Base-by-base conservation (phyloP, 1,139 yeast genomes). In the Yamadazyma pseudoaaseri region DNA sequence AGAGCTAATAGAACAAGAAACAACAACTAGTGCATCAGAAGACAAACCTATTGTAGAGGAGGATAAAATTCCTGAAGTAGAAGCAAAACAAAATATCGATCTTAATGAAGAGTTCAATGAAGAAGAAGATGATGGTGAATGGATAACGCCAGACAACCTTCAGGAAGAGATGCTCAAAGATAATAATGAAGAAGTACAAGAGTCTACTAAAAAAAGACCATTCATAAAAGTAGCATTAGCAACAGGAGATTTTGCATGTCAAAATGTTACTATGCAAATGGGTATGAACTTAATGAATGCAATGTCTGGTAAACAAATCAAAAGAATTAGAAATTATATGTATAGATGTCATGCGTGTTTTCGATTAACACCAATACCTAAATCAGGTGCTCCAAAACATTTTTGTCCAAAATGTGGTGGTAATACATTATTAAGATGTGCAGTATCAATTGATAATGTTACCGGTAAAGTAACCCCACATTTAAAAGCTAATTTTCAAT, bases 371-470 rank as follows among this genome's bases (percentile, higher is more conserved):
- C 92, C 94, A 6, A 70, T 86, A 37, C 87, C 94, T 27, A 83
- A 81, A 50, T 75, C 73, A 44, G 94, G 94, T 3, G 70, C 67
- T 32, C 82, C 90, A 31, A 79, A 78, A 51, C 96, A 89, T 60
- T 92, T 92, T 65, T 92, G 99, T 59, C 86, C 96, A n/a, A 75
- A 81, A 37, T 95, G 99, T 70, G 98, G 98, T 30, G 95, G 96
- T 39, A 79, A 83, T 42, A 90, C 98, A 0, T 65, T 94, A 42
- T 59, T 90, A 50, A 73, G 98, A 59, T 90, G 96, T 61, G 89
- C 96, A 0, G 96, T 90, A 1, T 81, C 95, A 9, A 79, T 92
- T 16, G 86, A 86, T 48, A 73, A 86, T 28, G 69, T 66, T 21
- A 80, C 94, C 2, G 98, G 98, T 30, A 79, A 76, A 45, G 66